Evolutionary conservation across 2,329 filamentous ascomycete species (phyloP).

Genomic region (Ascomycota sp.): DNA sequence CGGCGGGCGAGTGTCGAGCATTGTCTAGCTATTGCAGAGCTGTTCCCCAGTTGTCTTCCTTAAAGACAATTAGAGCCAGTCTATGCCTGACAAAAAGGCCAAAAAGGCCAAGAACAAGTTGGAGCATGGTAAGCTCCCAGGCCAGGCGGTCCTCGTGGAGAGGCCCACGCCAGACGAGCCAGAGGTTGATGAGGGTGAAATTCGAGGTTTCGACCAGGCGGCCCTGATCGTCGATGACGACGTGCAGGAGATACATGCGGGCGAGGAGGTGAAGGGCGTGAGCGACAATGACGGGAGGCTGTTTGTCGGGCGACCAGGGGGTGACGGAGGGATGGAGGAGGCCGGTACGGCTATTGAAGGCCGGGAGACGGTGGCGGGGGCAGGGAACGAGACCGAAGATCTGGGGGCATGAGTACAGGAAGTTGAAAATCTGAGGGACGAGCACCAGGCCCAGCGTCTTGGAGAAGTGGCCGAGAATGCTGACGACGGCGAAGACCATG

Average conservation of each 20-base stretch:
- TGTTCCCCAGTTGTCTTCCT: slow-evolving; percentile 57
- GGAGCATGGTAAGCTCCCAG: slow-evolving; percentile 59
- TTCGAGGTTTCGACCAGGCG: slow-evolving; percentile 66
- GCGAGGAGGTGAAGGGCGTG: slow-evolving; percentile 47
- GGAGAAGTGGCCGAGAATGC: slow-evolving; percentile 92
- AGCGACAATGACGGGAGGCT: slow-evolving; percentile 45
- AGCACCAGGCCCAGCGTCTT: slow-evolving; percentile 87
- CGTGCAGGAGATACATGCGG: slow-evolving; percentile 43
- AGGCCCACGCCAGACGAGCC: slow-evolving; percentile 88
- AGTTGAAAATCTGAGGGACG: slow-evolving; percentile 90
- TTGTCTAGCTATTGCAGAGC: slow-evolving; percentile 2
- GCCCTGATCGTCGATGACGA: slow-evolving; percentile 47
- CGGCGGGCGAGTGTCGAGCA: too few species aligned
- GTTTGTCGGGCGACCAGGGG: slow-evolving; percentile 45
- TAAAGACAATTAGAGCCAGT: slow-evolving; percentile 74
- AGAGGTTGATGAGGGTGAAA: slow-evolving; percentile 84
- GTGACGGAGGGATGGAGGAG: slow-evolving; percentile 75
- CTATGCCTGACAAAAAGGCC: slow-evolving; percentile 74
- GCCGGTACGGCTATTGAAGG: slow-evolving; percentile 69
- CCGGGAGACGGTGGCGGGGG: slow-evolving; percentile 76
- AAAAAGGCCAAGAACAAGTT: slow-evolving; percentile 54
- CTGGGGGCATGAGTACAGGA: slow-evolving; percentile 81
- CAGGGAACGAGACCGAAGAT: slow-evolving; percentile 81
- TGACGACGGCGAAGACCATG: slow-evolving; percentile 96
- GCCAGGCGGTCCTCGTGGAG: slow-evolving; percentile 73